Base-by-base conservation (phyloP, 2,329 filamentous ascomycete species). In the Lachnellula occidentalis region DNA sequence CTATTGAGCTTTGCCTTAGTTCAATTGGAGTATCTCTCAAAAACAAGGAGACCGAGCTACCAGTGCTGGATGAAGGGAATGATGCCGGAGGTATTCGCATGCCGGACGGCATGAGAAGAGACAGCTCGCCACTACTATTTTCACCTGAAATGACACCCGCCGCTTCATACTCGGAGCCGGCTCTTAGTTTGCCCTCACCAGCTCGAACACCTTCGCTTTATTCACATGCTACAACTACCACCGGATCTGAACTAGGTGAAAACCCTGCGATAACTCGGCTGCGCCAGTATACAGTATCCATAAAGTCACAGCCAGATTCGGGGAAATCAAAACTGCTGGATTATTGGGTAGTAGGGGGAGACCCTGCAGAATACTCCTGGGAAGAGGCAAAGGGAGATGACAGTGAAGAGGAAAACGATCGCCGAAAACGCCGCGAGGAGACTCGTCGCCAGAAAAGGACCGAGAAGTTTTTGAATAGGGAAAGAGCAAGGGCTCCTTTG, bases 331-430 rank as follows among this genome's bases (percentile, higher is more conserved):
- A 62, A 11, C 50, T 73, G 17, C 52, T 72, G 3, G 62, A 66
- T 1, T 65, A 72, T 42, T 74, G 72, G 72, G 56, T 59, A 6
- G 64, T 67, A 15, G 69, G 69, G n/a, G 55, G 50, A 21, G 65
- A 73, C 56, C 72, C 72, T 14, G 53, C 57, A 4, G 50, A 64
- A 17, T 73, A 71, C 58, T 59, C 55, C 3, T 72, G 66, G 64
- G 61, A 64, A 46, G 49, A 54, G 14, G 53, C 53, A n/a, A 58
- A 56, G 21, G 58, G 51, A 36, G 54, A 57, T 15, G 58, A 58
- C 17, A 58, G 53, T 51, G 58, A 54, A n/a, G 60, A 63, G 22
- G 64, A 64, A 19, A 53, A 57, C 14, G 55, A 51, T 12, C 45
- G 56, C 21, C 51, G 45, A 49, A 61, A 50, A 43, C 53, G 56